These are phyloP conservation scores for Nannizziopsis barbatae DNA, from an alignment of 2,329 filamentous ascomycete species.

Conservation along the genomic window DNA sequence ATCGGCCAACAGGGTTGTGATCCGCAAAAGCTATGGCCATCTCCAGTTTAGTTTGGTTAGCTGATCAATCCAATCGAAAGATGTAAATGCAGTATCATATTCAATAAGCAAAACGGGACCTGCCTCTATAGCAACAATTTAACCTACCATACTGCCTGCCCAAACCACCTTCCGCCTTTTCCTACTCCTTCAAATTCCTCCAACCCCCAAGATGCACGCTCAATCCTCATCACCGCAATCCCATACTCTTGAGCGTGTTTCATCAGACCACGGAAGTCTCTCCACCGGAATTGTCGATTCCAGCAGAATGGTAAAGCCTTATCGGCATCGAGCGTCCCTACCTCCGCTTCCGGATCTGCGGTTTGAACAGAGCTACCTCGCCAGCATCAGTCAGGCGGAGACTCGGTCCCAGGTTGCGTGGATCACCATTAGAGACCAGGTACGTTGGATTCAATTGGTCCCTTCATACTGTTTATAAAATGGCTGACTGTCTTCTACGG, in stretches of 20 bases:
- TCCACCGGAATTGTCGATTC: constrained; percentile 39
- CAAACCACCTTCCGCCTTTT: neutral
- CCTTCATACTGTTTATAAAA: neutral
- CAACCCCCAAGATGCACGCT: too few relatives aligned
- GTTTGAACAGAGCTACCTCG: constrained; percentile 96
- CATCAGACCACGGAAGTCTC: constrained; percentile 34
- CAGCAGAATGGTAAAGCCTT: constrained; percentile 26
- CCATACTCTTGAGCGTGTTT: constrained; percentile 49
- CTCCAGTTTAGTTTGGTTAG: neutral
- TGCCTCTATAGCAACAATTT: neutral
- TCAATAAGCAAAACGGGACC: too few relatives aligned
- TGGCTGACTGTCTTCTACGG: neutral
- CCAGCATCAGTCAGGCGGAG: constrained; percentile 70
- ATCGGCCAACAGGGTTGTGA: constrained; percentile 22
- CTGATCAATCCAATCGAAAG: neutral
- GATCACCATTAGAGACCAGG: constrained; percentile 84
- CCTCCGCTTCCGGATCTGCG: constrained; percentile 70
- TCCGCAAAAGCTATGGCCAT: too few relatives aligned
- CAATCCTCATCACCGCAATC: constrained; percentile 26
- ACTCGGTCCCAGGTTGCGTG: constrained; percentile 67
- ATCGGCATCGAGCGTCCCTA: constrained; percentile 39
- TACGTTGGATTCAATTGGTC: constrained; percentile 30
- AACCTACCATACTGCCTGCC: neutral
- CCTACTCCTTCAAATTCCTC: constrained; percentile 69
- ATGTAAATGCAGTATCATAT: too few relatives aligned